Conservation (phyloP, 352 stramenopile genomes). For the Phytophthora palmivora region DNA sequence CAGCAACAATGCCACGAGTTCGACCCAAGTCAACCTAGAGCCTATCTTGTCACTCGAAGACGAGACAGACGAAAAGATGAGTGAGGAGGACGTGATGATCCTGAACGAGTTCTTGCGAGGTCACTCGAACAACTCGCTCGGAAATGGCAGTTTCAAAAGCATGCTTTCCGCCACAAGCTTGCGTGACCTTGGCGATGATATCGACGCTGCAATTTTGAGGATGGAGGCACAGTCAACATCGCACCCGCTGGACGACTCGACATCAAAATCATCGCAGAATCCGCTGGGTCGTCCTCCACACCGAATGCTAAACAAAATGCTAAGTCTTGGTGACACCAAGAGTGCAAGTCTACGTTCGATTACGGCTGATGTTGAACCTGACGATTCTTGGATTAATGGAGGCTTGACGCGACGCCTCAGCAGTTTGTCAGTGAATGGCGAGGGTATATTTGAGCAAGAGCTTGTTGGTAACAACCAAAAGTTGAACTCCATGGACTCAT, state of each 20-base stretch:
- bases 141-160: slow-evolving; percentile 45
- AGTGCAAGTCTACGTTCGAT: slow-evolving; percentile 62
- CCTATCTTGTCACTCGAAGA: slow-evolving; percentile 53
- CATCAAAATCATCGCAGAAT: slow-evolving; percentile 23
- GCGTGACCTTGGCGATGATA: slow-evolving; percentile 38
- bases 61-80: slow-evolving; percentile 62
- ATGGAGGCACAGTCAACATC: slow-evolving; percentile 33
- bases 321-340: slow-evolving; percentile 64
- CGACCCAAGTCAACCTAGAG: slow-evolving; percentile 42
- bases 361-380: slow-evolving; percentile 53
- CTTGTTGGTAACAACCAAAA: slow-evolving; percentile 41
- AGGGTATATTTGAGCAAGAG: slow-evolving; percentile 40
- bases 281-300: slow-evolving; percentile 28
- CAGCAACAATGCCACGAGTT: slow-evolving; percentile 12
- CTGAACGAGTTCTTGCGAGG: slow-evolving; percentile 65
- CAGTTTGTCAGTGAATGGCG: slow-evolving; percentile 50
- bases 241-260: slow-evolving; percentile 25
- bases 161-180: slow-evolving; percentile 48
- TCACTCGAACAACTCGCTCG: slow-evolving; percentile 56
- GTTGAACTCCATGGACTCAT: slow-evolving; percentile 39
- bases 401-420: slow-evolving; percentile 57
- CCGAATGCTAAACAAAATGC: slow-evolving; percentile 47
- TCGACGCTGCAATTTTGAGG: slow-evolving; percentile 44
- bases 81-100: slow-evolving; percentile 65
- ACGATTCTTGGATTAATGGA: slow-evolving; percentile 58